Evolutionary conservation across 2,329 filamentous ascomycete genomes (phyloP).

Genomic region (Penicillium corylophilum): DNA sequence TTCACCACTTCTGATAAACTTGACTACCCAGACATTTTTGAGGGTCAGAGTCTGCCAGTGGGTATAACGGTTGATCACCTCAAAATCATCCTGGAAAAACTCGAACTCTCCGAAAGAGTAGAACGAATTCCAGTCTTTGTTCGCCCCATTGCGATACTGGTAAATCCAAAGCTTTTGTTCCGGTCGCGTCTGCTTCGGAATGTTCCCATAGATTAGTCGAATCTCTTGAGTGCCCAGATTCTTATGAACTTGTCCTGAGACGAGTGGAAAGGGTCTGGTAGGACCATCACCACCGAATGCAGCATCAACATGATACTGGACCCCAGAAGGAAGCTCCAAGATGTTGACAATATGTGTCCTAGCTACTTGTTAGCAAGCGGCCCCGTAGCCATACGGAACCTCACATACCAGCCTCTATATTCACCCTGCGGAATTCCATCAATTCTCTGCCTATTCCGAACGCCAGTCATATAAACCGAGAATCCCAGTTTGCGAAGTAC

Average conservation of each 20-base stretch:
- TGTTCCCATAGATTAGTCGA: constrained; percentile 50
- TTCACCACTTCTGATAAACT: constrained; percentile 35
- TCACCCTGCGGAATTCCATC: constrained; percentile 30
- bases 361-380: not conserved
- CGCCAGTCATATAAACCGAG: constrained; percentile 53
- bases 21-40: constrained; percentile 36
- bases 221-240: constrained; percentile 59
- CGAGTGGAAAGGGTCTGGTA: constrained; percentile 56
- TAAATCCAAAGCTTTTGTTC: constrained; percentile 57
- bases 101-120: constrained; percentile 44
- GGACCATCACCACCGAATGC: constrained; percentile 63
- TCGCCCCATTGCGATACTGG: constrained; percentile 35
- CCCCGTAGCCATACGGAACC: not conserved
- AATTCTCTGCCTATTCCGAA: constrained; percentile 38
- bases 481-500: constrained; percentile 55
- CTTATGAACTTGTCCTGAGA: constrained; percentile 38
- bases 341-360: constrained; percentile 59
- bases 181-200: constrained; percentile 45
- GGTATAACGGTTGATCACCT: constrained; percentile 41
- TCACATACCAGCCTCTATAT: constrained; percentile 25
- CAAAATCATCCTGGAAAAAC: constrained; percentile 41
- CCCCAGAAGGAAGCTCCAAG: constrained; percentile 49
- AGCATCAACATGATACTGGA: constrained; percentile 56
- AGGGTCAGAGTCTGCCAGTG: constrained; percentile 35
- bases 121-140: constrained; percentile 42